Percentiles rank a stretch among this genome's conserved stretches.
phyloP scores from a whole-genome alignment of 139 green algal genomes.

The Cymbomonas tetramitiformis region DNA sequence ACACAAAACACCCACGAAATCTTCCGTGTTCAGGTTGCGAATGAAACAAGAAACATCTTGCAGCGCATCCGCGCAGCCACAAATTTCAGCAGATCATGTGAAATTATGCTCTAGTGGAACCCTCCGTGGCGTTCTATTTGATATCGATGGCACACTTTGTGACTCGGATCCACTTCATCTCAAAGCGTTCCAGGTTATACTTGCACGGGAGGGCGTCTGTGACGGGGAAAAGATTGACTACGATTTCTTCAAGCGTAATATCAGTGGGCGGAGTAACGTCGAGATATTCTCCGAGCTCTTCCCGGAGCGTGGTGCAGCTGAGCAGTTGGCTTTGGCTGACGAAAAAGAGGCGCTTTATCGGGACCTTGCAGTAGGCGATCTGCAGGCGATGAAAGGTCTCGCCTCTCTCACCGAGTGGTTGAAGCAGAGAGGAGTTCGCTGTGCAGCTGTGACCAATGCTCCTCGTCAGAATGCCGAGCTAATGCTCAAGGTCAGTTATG shows the following conservation, averaged over 20 bases:
- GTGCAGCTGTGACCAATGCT: slow-evolving; percentile 63
- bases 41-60: no score
- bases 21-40: no score
- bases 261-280: slow-evolving; percentile 43
- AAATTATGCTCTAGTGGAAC: no score
- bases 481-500: slow-evolving; percentile 59
- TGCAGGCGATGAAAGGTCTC: slow-evolving; percentile 38
- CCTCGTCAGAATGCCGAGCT: slow-evolving; percentile 49
- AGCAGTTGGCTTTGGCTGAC: slow-evolving; percentile 32
- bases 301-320: slow-evolving; percentile 37
- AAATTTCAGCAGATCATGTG: no score
- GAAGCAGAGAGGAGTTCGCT: slow-evolving; percentile 28
- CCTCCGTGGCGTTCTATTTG: slow-evolving; percentile 35
- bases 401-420: slow-evolving; percentile 43
- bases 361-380: slow-evolving; percentile 18
- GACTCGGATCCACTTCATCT: slow-evolving; percentile 53
- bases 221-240: slow-evolving; percentile 41
- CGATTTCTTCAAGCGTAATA: slow-evolving; percentile 40
- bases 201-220: slow-evolving; percentile 40
- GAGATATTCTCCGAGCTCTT: slow-evolving; percentile 56
- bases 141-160: slow-evolving; percentile 49
- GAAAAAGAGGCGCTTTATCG: slow-evolving; percentile 54
- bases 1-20: no score
- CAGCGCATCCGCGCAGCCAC: no score
- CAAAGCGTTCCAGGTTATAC: slow-evolving; percentile 38